Base-by-base conservation (phyloP, 352 stramenopile species). In the Aphanomyces astaci region DNA sequence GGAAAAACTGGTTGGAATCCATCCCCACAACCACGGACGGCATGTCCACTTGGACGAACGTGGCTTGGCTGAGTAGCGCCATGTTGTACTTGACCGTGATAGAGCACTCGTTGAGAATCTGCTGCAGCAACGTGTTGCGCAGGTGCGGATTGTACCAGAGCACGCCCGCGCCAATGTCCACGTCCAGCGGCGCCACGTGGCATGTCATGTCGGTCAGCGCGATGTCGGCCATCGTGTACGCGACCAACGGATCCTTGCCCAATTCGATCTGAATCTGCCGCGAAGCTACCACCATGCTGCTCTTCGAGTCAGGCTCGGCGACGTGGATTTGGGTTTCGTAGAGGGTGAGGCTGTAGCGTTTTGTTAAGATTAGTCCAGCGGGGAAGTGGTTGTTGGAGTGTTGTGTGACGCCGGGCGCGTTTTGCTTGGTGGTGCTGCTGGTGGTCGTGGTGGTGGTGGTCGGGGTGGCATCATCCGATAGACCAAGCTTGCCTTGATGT, bases 301-400 rank as follows among this genome's bases (percentile, higher is more conserved):
- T 92, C 52, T 78, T 75, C 22, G 71, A 88, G 0, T 66, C 76
- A 36, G 89, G 82, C 59, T 93, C 85, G 0, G 81, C 76, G 19
- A 90, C 78, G 55, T 90, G 91, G 71, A 93, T 92, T 54, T 93
- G 85, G 0, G 76, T 78, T 46, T 93, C 82, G 59, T 90, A 80
- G 27, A 91, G 75, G 63, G 90, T 82, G 3, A 91, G 63, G 0
- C 82, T 93, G 71, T 90, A 93, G 19, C 79, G 73, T 57, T 93
- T 93, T 70, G 80, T 63, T 10, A 74, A 72, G 54, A 93, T 84
- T 1, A 54, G 53, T 33, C 73, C 80, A 0, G 71, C 32, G 55
- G 32, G 31, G 36, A 46, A 51, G 28, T 64, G 32, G 15, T 19
- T 32, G 27, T 31, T 49, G 3, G 13, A 28, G 5, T 10, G 15